Evolutionary conservation across 805 yeast species (phyloP).

Genomic region (Nakazawaea wickerhamii): DNA sequence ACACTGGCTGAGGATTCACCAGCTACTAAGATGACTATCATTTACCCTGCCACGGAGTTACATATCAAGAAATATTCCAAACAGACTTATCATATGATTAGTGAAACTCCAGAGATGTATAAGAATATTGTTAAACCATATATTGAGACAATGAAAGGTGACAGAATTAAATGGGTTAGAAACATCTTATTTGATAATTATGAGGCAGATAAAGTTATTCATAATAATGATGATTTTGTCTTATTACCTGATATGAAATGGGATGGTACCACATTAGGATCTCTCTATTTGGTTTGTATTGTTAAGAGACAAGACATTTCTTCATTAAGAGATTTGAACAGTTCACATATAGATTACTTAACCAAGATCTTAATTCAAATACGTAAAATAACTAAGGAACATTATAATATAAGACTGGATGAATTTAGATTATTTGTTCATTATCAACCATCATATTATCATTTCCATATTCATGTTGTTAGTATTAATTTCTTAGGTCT

Average conservation of each 20-base stretch:
- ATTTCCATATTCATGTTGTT: constrained; percentile 89
- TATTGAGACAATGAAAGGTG: constrained; percentile 70
- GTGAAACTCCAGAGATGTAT: constrained; percentile 82
- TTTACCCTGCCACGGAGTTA: constrained; percentile 84
- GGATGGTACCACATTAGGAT: constrained; percentile 69
- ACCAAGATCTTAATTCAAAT: constrained; percentile 40
- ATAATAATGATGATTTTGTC: constrained; percentile 63
- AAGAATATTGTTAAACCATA: constrained; percentile 59
- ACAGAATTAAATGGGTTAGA: constrained; percentile 81
- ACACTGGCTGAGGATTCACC: constrained; percentile 46
- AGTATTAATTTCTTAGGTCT: constrained; percentile 64
- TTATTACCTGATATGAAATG: constrained; percentile 95
- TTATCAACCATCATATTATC: constrained; percentile 95
- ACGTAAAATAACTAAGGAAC: constrained; percentile 37
- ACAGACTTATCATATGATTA: constrained; percentile 55
- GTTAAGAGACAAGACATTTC: constrained; percentile 64
- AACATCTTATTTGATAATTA: constrained; percentile 78
- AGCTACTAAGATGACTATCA: constrained; percentile 65
- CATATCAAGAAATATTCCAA: constrained; percentile 75
- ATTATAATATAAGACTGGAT: constrained; percentile 44
- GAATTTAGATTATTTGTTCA: constrained; percentile 77
- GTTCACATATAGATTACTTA: constrained; percentile 54
- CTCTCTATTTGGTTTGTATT: constrained; percentile 74
- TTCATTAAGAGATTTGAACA: constrained; percentile 69
- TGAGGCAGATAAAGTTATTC: constrained; percentile 77